phyloP scores from a whole-genome alignment of 1,284 basidiomycete species.

The Microbotryomycetes sp. region DNA sequence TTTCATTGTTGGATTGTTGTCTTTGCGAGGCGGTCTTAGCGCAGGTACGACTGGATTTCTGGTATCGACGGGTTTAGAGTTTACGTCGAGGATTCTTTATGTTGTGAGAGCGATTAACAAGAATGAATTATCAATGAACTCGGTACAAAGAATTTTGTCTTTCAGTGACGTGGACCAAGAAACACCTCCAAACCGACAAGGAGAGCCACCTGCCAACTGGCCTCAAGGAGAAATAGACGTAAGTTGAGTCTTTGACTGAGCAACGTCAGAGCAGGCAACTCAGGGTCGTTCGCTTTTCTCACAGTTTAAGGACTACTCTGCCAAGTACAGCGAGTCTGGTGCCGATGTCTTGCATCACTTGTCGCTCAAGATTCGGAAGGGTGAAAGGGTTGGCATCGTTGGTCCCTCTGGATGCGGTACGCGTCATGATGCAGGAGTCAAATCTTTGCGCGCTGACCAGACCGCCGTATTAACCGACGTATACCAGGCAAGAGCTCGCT shows the following conservation, averaged over 20 bases:
- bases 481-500: neutral
- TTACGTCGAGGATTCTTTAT: conserved; percentile 30
- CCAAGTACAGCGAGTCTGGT: conserved; percentile 62
- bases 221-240: conserved; percentile 25
- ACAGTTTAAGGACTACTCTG: conserved; percentile 54
- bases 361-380: conserved; percentile 56
- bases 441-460: no score
- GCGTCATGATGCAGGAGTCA: no score
- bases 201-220: conserved; percentile 63
- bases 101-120: conserved; percentile 31
- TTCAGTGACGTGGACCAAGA: conserved; percentile 62
- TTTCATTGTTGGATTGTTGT: conserved; percentile 41
- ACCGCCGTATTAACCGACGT: no score
- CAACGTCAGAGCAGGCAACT: neutral
- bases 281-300: neutral
- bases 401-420: conserved; percentile 65
- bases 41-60: conserved; percentile 35
- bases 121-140: conserved; percentile 28
- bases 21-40: conserved; percentile 28
- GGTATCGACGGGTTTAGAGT: conserved; percentile 23
- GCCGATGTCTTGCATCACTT: conserved; percentile 65
- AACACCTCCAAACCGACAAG: conserved; percentile 48
- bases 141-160: conserved; percentile 80
- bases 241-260: conserved; percentile 45
- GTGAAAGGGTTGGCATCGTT: conserved; percentile 75